Evolutionary conservation across 805 yeast species (phyloP).

Genomic region (Ogataea glucozyma): DNA sequence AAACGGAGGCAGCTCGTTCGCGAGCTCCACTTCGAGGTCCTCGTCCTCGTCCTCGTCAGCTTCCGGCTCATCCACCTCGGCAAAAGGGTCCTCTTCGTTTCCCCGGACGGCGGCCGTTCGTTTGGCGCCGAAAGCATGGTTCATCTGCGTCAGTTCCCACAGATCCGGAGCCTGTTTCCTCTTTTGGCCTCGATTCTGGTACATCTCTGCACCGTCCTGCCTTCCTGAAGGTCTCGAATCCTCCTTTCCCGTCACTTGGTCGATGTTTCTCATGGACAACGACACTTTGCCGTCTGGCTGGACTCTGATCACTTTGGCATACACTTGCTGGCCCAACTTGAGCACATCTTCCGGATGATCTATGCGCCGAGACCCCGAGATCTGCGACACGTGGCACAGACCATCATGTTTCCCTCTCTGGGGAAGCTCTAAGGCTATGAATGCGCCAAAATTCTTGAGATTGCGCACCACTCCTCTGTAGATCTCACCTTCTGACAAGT

Average conservation of each 20-base stretch:
- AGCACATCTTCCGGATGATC: constrained; percentile 61
- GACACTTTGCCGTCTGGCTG: constrained; percentile 48
- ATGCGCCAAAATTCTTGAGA: constrained; percentile 75
- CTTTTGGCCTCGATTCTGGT: constrained; percentile 10
- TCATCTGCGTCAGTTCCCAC: constrained; percentile 86
- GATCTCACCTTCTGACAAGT: constrained; percentile 39
- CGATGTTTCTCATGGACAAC: constrained; percentile 68
- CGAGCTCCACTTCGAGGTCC: constrained; percentile 73
- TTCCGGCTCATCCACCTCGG: constrained; percentile 28
- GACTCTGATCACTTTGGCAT: constrained; percentile 54
- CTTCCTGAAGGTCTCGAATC: too few species aligned
- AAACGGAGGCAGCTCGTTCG: constrained; percentile 69
- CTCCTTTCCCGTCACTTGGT: constrained; percentile 62
- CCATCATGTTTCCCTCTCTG: constrained; percentile 47
- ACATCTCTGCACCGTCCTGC: too few species aligned
- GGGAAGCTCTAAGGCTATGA: constrained; percentile 50
- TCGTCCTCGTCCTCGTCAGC: constrained; percentile 40
- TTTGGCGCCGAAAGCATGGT: constrained; percentile 35
- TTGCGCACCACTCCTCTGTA: constrained; percentile 63
- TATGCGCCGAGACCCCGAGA: constrained; percentile 49
- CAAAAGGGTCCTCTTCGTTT: constrained; percentile 34
- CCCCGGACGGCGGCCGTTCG: constrained; percentile 12
- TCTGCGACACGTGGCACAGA: constrained; percentile 74
- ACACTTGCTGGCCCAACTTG: constrained; percentile 58
- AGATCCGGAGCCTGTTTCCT: constrained; percentile 76